A percentile compares a stretch with the other conserved stretches of the same genome.
Evolutionary conservation across 257 asterid species (phyloP).

Genomic region (Solanum lignicaule): DNA sequence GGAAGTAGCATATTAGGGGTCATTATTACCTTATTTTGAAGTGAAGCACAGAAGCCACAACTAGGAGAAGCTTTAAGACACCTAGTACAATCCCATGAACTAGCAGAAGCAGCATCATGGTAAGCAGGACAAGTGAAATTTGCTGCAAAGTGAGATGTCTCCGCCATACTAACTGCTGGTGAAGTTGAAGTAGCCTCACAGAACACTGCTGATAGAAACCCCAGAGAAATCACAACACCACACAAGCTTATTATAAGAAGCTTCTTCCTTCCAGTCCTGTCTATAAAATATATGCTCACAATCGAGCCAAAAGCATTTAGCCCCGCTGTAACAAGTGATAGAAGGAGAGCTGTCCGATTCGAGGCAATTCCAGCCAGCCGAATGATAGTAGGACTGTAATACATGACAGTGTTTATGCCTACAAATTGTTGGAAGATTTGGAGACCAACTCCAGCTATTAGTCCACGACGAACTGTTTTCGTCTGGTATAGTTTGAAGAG

Average conservation of each 20-base stretch:
- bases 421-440: constrained; percentile 35
- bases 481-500: constrained; percentile 12
- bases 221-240: constrained; percentile 26
- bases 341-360: constrained; percentile 20
- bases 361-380: constrained; percentile 35
- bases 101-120: constrained; percentile 3
- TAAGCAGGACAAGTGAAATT: constrained; percentile 23
- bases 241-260: constrained; percentile 19
- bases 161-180: constrained; percentile 14
- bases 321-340: constrained; percentile 30
- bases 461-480: constrained; percentile 23
- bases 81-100: constrained; percentile 29
- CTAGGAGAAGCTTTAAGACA: constrained; percentile 29
- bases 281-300: constrained; percentile 32
- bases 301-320: constrained; percentile 30
- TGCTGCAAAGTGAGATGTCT: constrained; percentile 12
- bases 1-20: background rate
- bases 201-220: constrained; percentile 27
- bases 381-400: constrained; percentile 27
- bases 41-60: constrained; percentile 39
- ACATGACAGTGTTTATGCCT: constrained; percentile 35
- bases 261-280: constrained; percentile 37
- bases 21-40: constrained; percentile 18
- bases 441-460: constrained; percentile 35
- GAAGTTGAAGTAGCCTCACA: constrained; percentile 24